Evolutionary conservation across 192 early-diverging fungal species (phyloP).

Genomic region (Coemansia sp.): DNA sequence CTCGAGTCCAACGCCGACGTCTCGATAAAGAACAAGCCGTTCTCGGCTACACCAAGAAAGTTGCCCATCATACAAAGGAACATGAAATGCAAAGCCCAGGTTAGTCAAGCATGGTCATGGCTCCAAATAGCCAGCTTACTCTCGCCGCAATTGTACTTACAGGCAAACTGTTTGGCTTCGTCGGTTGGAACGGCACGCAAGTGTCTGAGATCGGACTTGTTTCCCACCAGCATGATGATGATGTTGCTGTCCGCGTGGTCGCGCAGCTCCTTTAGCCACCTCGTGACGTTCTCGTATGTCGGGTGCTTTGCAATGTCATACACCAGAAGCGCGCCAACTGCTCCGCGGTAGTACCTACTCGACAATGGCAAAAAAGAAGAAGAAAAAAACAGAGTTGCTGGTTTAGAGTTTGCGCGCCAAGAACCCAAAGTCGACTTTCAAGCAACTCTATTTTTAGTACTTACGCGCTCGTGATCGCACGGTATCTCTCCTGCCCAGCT

Average conservation of each 20-base stretch:
- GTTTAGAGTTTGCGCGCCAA: neutral
- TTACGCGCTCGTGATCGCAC: conserved; percentile 88
- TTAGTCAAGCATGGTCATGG: neutral
- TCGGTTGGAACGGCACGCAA: conserved; percentile 94
- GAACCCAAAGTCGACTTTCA: neutral
- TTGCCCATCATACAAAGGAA: neutral
- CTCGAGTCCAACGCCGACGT: conserved; percentile 95
- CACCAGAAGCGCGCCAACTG: conserved; percentile 93
- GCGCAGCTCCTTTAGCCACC: conserved; percentile 97
- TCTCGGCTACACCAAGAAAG: conserved; percentile 64
- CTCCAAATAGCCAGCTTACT: neutral
- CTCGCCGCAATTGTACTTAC: conserved; percentile 28
- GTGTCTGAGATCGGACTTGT: conserved; percentile 98
- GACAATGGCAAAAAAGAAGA: neutral
- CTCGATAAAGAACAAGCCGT: conserved; percentile 95
- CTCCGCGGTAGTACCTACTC: conserved; percentile 90
- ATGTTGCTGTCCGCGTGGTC: conserved; percentile 98
- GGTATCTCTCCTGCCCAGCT: conserved; percentile 85
- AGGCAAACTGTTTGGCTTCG: conserved; percentile 96
- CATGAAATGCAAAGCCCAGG: neutral
- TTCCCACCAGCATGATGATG: conserved; percentile 98
- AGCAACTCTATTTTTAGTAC: conserved; percentile 9
- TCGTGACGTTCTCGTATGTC: conserved; percentile 94
- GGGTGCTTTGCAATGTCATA: conserved; percentile 97
- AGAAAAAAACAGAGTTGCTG: conserved; percentile 60